Evolutionary conservation across 139 green algal species (phyloP).

Genomic region (Zygnema cylindricum): DNA sequence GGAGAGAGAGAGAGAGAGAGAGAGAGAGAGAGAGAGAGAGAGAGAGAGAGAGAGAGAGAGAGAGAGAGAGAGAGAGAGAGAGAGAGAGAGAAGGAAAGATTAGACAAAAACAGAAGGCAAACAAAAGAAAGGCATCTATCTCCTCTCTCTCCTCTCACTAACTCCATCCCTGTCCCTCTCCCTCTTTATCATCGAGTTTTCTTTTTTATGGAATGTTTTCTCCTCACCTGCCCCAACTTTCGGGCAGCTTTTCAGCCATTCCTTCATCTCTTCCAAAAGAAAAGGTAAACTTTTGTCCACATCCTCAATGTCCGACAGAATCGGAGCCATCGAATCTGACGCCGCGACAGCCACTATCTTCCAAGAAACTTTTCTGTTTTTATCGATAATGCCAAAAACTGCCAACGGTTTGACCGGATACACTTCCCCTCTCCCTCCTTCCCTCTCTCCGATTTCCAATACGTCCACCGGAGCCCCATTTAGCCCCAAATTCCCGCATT

Average conservation of each 20-base stretch:
- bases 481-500: neutral
- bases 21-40: no score
- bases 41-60: no score
- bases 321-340: neutral
- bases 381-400: constrained; percentile 14
- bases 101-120: no score
- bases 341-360: constrained; percentile 1
- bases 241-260: constrained; percentile 21
- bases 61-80: no score
- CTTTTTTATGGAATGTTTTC: no score
- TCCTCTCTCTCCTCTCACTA: neutral
- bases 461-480: constrained; percentile 3
- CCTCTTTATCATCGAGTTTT: neutral
- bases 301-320: neutral
- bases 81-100: no score
- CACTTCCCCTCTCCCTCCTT: neutral
- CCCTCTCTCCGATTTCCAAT: constrained; percentile 8
- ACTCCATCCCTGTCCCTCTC: neutral
- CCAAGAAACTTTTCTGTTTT: neutral
- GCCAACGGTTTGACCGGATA: constrained; percentile 44
- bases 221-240: neutral
- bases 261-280: constrained; percentile 15
- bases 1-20: no score
- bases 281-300: neutral
- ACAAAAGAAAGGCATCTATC: no score